phyloP scores from a whole-genome alignment of 345 rosid species.

The Hypericum androsaemum region DNA sequence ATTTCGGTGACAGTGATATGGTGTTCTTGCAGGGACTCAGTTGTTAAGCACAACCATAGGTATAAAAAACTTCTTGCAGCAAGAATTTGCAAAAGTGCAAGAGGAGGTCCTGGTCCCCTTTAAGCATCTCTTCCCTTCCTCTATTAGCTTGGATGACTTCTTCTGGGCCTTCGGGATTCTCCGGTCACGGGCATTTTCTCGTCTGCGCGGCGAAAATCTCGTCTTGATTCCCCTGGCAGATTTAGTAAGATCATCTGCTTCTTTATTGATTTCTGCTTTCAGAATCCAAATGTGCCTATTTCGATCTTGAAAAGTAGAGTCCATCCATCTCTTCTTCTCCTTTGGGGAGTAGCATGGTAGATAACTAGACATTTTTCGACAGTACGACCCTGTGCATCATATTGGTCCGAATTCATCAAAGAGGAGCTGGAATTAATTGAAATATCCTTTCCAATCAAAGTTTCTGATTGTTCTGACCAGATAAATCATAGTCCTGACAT shows the following conservation, averaged over 20 bases:
- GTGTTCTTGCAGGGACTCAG: slow-evolving; percentile 52
- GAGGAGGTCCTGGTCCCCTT: slow-evolving; percentile 54
- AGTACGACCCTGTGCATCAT: too few species aligned
- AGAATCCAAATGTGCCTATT: neutral
- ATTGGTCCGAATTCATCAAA: too few species aligned
- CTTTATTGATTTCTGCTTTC: slow-evolving; percentile 5
- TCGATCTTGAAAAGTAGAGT: too few species aligned
- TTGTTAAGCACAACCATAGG: slow-evolving; percentile 63
- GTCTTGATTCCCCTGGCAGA: slow-evolving; percentile 87
- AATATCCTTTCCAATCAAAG: slow-evolving; percentile 5
- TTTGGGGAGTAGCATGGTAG: too few species aligned
- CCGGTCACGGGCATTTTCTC: slow-evolving; percentile 78
- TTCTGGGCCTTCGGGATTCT: slow-evolving; percentile 89
- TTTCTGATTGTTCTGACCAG: slow-evolving; percentile 31
- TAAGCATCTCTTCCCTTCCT: slow-evolving; percentile 54
- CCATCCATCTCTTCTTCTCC: too few species aligned
- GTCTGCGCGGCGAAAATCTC: slow-evolving; percentile 79
- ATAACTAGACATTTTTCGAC: too few species aligned
- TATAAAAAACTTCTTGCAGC: slow-evolving; percentile 51
- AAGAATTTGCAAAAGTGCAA: slow-evolving; percentile 50
- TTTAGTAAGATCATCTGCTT: slow-evolving; percentile 38
- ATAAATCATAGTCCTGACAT: slow-evolving; percentile 73
- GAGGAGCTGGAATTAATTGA: neutral
- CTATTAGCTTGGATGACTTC: slow-evolving; percentile 56
- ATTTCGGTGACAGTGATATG: neutral